Percentiles rank a stretch among this genome's conserved stretches.
Conservation (phyloP, 257 asterid species). For the Datura wrightii region DNA sequence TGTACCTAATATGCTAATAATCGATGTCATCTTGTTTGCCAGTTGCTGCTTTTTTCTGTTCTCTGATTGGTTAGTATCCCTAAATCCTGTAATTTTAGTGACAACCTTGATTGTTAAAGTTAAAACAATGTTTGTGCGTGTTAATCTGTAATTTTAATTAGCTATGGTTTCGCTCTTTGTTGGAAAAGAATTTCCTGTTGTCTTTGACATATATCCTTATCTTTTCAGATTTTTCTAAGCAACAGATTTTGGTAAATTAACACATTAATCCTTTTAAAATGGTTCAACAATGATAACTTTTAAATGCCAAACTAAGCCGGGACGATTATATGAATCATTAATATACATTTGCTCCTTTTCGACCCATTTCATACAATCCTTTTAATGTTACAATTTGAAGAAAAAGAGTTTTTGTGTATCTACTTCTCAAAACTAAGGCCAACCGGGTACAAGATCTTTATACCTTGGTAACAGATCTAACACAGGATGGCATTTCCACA, state of each 20-base stretch:
- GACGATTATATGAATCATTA: slow-evolving; percentile 7
- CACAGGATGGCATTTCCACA: neutral
- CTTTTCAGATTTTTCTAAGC: neutral
- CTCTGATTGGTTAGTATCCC: slow-evolving; percentile 13
- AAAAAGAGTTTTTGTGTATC: neutral
- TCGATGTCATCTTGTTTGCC: neutral
- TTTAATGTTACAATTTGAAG: neutral
- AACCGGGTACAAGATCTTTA: neutral
- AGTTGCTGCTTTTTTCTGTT: neutral
- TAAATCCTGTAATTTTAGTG: slow-evolving; percentile 19
- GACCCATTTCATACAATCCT: slow-evolving; percentile 22
- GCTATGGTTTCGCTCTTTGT: neutral
- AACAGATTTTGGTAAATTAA: neutral
- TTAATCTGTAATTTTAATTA: neutral
- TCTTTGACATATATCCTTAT: neutral
- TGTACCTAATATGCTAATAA: neutral
- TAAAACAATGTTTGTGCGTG: neutral
- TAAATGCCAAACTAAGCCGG: neutral
- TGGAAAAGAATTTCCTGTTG: neutral
- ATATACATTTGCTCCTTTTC: neutral
- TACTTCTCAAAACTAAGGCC: slow-evolving; percentile 13
- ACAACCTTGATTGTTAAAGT: neutral
- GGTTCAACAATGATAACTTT: neutral
- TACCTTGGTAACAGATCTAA: slow-evolving; percentile 15
- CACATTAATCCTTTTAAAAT: neutral